Evolutionary conservation across 176 grass and related monocot species (phyloP).

Genomic region (Ensete ventricosum): DNA sequence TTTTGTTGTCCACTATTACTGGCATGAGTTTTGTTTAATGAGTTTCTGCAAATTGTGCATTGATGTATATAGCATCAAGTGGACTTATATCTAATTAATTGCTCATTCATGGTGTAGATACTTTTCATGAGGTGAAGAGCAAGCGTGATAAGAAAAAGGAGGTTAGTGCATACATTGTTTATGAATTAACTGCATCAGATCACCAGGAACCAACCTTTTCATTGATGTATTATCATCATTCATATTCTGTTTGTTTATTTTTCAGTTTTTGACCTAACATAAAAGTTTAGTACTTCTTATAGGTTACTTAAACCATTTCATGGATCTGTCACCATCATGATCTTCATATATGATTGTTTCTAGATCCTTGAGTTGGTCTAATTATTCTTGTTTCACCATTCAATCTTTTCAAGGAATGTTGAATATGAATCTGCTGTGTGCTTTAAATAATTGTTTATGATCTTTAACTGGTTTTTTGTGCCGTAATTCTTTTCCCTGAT

Average conservation of each 20-base stretch:
- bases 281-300: too few species aligned
- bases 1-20: background rate
- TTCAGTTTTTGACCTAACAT: too few species aligned
- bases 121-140: conserved; percentile 68
- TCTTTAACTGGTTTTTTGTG: background rate
- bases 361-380: background rate
- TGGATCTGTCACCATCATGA: too few species aligned
- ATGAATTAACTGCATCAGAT: background rate
- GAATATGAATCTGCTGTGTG: background rate
- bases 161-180: conserved; percentile 20
- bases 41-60: background rate
- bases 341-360: too few species aligned
- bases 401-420: background rate
- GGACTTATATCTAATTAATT: background rate
- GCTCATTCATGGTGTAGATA: conserved; percentile 33
- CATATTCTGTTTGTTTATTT: background rate
- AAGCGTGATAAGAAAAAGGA: conserved; percentile 76
- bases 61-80: background rate
- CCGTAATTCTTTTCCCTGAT: background rate
- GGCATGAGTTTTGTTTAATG: background rate
- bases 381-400: background rate
- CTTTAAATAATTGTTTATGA: background rate
- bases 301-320: too few species aligned
- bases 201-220: background rate
- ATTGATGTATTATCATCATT: background rate